These are phyloP conservation scores for Beauveria asiatica DNA, from an alignment of 2,329 filamentous ascomycete genomes.

Conservation along the genomic window DNA sequence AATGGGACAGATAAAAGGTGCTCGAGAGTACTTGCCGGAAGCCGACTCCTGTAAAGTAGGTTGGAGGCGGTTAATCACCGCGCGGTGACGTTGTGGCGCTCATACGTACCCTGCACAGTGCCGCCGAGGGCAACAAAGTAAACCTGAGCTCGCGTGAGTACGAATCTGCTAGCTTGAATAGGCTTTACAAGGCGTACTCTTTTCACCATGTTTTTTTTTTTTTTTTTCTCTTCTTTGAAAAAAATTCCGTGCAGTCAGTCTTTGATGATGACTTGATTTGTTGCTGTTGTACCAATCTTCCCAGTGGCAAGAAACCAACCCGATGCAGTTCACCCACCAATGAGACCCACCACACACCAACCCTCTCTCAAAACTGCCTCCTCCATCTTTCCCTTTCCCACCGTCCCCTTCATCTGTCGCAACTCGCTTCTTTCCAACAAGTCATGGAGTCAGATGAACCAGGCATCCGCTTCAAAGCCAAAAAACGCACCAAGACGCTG, in stretches of 20 bases:
- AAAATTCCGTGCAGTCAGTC: too few species aligned
- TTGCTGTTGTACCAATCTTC: too few species aligned
- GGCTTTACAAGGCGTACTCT: conserved; percentile 19
- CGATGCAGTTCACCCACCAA: too few species aligned
- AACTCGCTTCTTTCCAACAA: neutral
- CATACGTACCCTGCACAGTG: conserved; percentile 53
- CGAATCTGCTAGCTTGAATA: too few species aligned
- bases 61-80: conserved; percentile 17
- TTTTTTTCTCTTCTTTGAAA: too few species aligned
- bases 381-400: too few species aligned
- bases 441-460: neutral
- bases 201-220: conserved; percentile 21
- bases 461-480: conserved; percentile 41
- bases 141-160: conserved; percentile 30
- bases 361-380: too few species aligned
- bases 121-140: conserved; percentile 58
- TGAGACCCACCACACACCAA: too few species aligned
- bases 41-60: conserved; percentile 38
- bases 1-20: neutral
- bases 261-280: too few species aligned
- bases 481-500: conserved; percentile 50
- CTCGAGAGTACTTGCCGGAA: conserved; percentile 34
- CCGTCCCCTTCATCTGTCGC: too few species aligned
- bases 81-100: conserved; percentile 14
- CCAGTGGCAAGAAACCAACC: too few species aligned